phyloP scores from a whole-genome alignment of 2,329 filamentous ascomycete species.

The Colletotrichum lupini region DNA sequence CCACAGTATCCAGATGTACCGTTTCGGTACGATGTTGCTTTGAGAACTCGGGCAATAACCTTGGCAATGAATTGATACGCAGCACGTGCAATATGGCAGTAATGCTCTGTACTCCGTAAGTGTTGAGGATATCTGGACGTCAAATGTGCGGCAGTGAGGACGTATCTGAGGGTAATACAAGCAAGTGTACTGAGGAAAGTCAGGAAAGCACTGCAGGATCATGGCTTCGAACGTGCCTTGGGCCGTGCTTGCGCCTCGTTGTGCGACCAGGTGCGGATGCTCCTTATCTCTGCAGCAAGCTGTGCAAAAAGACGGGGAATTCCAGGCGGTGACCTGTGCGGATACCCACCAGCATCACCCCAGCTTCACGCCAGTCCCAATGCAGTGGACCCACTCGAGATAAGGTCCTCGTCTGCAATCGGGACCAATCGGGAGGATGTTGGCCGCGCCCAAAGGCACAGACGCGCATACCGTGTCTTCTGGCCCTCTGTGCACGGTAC shows the following conservation, averaged over 20 bases:
- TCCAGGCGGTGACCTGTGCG: constrained; percentile 18
- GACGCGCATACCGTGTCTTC: not conserved
- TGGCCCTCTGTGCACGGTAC: not conserved
- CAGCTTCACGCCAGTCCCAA: constrained; percentile 5
- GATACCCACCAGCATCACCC: constrained; percentile 12
- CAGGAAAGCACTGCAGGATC: too few relatives aligned
- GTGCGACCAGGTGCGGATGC: constrained; percentile 24
- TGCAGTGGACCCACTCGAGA: not conserved
- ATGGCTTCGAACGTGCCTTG: not conserved
- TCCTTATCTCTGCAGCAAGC: not conserved
- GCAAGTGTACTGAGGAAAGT: too few relatives aligned
- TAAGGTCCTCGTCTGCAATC: not conserved
- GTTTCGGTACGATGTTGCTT: not conserved
- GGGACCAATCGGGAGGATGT: constrained; percentile 10
- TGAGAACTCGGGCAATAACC: not conserved
- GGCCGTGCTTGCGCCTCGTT: not conserved
- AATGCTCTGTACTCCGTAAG: not conserved
- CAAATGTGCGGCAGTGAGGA: not conserved
- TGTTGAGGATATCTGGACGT: not conserved
- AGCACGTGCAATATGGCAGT: not conserved
- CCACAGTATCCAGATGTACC: not conserved
- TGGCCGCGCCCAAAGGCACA: not conserved
- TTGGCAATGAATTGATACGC: not conserved
- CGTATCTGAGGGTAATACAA: too few relatives aligned
- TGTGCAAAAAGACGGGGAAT: not conserved